Evolutionary conservation across 768 basidiomycete species (phyloP).

Genomic region (Boletus pseudopeckii): DNA sequence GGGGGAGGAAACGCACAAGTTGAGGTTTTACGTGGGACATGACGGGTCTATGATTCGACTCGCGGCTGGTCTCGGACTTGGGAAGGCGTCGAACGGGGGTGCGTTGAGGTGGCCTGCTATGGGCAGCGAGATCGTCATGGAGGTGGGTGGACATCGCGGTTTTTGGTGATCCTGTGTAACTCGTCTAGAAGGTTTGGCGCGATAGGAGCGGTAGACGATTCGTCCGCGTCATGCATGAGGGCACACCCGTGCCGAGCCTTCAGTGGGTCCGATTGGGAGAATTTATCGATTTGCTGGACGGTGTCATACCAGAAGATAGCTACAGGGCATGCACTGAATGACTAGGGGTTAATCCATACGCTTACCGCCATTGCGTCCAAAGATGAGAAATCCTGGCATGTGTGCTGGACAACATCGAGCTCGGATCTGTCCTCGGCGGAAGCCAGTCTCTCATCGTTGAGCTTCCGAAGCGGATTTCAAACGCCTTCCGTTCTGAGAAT

Average conservation of each 20-base stretch:
- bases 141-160: constrained; percentile 29
- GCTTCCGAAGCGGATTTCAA: not conserved
- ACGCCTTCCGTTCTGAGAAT: not conserved
- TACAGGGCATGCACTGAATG: constrained; percentile 19
- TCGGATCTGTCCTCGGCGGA: not conserved
- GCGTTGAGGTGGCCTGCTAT: constrained; percentile 46
- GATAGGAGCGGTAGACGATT: constrained; percentile 22
- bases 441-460: not conserved
- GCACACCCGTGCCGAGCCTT: constrained; percentile 35
- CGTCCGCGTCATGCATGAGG: constrained; percentile 45
- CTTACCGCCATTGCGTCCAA: not conserved
- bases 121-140: constrained; percentile 45
- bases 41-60: constrained; percentile 46
- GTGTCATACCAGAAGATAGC: constrained; percentile 35
- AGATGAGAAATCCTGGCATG: not conserved
- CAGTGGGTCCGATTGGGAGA: constrained; percentile 36
- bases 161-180: not conserved
- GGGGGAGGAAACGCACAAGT: constrained; percentile 34
- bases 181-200: constrained; percentile 39
- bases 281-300: constrained; percentile 34
- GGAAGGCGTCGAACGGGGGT: constrained; percentile 20
- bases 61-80: constrained; percentile 40
- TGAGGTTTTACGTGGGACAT: constrained; percentile 45
- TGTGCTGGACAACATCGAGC: not conserved
- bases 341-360: not conserved